Base-by-base conservation (phyloP, 2,329 filamentous ascomycete species). In the Lecanosticta acicola region DNA sequence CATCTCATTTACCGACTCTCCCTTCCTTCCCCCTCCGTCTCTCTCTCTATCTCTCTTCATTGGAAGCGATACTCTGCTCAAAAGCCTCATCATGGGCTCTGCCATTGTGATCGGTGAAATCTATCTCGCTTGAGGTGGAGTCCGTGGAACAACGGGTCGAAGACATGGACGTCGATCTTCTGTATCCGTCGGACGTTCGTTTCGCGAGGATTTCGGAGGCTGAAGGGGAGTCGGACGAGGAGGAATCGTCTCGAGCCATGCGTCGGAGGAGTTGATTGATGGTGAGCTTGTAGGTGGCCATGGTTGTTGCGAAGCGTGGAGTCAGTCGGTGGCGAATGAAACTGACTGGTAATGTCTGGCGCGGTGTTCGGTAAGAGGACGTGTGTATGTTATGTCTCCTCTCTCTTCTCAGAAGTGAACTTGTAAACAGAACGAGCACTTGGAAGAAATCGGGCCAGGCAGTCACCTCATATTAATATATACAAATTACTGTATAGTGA, bases 241-340 rank as follows among this genome's bases (percentile, higher is more conserved):
- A 38, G 16, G 26, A 17, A 21, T 56, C 49, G 16, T 56, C 51
- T 39, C 48, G 32, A 3, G 54, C 45, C 18, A 56, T 45, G 18
- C 54, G 48, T 11, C 44, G 38, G 20, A 56, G 43, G 39, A 56
- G 51, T 39, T 54, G 45, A 40, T 56, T 51, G 32, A 54, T 43
- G 17, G 51, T 54, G 37, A 56, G 49, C 20, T 54, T 45, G 43
- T 56, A 56, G 42, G 51, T 54, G 3, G 54, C 46, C 54, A 56
- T 56, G 29, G n/a, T 48, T 40, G 24, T 11, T 29, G 24, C 11
- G 24, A 29, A 29, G 24, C 24, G 24, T 29, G 24, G 7, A 29
- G 24, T 7, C 24, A 29, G 24, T 11, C n/a, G n/a, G n/a, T n/a
- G n/a, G n/a, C n/a, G n/a, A n/a, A n/a, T n/a, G n/a, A n/a, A n/a